These are phyloP conservation scores for Rhizophagus clarus DNA, from an alignment of 192 early-diverging fungal genomes.

Conservation along the genomic window DNA sequence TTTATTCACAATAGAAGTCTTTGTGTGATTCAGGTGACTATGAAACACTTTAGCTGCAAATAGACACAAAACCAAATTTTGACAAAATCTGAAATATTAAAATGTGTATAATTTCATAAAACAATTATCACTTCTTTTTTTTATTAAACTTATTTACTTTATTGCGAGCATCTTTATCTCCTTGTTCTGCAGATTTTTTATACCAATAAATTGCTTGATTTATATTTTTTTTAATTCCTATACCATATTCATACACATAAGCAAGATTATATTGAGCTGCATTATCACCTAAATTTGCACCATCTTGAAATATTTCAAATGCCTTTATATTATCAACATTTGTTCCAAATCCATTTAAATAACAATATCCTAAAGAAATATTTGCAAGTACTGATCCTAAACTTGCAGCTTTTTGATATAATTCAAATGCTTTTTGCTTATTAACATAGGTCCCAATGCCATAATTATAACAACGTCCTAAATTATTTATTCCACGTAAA, in stretches of 20 bases:
- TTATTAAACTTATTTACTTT: no score
- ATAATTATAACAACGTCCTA: conserved; percentile 62
- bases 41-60: no score
- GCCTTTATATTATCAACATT: conserved; percentile 52
- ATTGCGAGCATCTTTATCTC: no score
- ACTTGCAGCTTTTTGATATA: conserved; percentile 54
- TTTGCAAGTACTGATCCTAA: conserved; percentile 58
- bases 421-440: conserved; percentile 54
- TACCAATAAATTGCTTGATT: conserved; percentile 37
- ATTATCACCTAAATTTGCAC: conserved; percentile 61
- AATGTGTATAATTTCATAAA: no score
- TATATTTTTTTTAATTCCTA: conserved; percentile 34
- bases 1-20: no score
- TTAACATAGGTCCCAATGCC: conserved; percentile 60
- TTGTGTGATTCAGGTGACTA: no score
- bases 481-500: conserved; percentile 54
- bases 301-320: conserved; percentile 58
- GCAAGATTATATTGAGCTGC: conserved; percentile 57
- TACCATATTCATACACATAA: conserved; percentile 62
- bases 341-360: conserved; percentile 64
- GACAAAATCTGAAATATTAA: no score
- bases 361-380: conserved; percentile 79
- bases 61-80: no score
- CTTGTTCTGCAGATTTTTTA: background rate
- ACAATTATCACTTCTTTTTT: no score